These are phyloP conservation scores for Aureobasidium leucospermi DNA, from an alignment of 2,329 filamentous ascomycete genomes.

Conservation along the genomic window DNA sequence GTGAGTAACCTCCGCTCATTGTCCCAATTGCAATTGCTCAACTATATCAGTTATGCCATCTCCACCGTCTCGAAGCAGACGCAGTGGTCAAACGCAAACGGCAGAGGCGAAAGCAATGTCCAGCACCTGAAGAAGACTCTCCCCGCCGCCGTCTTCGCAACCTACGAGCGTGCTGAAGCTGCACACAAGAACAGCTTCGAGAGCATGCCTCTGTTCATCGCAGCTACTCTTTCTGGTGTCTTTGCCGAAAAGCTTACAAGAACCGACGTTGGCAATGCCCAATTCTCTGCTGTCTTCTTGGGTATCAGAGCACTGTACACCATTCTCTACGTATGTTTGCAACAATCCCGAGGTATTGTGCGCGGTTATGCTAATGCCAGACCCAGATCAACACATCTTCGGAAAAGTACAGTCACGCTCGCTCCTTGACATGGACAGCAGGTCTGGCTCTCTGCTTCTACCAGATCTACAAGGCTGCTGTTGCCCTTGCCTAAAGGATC, in stretches of 20 bases:
- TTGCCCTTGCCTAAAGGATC: background rate
- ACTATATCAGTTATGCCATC: constrained; percentile 22
- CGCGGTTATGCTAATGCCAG: background rate
- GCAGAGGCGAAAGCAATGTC: constrained; percentile 30
- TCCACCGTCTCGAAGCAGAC: constrained; percentile 27
- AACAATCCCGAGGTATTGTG: background rate
- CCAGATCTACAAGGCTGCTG: constrained; percentile 26
- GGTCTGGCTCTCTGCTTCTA: constrained; percentile 25
- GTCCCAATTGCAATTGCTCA: too few relatives aligned
- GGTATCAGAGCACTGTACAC: constrained; percentile 32
- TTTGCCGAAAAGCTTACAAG: constrained; percentile 29
- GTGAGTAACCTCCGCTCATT: background rate
- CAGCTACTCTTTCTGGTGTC: constrained; percentile 37
- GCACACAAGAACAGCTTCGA: constrained; percentile 42
- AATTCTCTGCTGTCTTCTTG: constrained; percentile 31
- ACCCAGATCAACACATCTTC: constrained; percentile 22
- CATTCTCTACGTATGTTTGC: constrained; percentile 25
- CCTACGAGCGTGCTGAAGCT: constrained; percentile 38
- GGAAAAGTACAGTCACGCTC: constrained; percentile 20
- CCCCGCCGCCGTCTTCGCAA: constrained; percentile 30
- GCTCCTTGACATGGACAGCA: constrained; percentile 25
- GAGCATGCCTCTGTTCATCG: constrained; percentile 39
- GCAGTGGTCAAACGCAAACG: constrained; percentile 38
- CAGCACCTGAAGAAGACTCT: constrained; percentile 33
- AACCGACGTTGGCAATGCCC: constrained; percentile 25